phyloP scores from a whole-genome alignment of 108 stramenopile genomes.

The Bacterosira constricta region DNA sequence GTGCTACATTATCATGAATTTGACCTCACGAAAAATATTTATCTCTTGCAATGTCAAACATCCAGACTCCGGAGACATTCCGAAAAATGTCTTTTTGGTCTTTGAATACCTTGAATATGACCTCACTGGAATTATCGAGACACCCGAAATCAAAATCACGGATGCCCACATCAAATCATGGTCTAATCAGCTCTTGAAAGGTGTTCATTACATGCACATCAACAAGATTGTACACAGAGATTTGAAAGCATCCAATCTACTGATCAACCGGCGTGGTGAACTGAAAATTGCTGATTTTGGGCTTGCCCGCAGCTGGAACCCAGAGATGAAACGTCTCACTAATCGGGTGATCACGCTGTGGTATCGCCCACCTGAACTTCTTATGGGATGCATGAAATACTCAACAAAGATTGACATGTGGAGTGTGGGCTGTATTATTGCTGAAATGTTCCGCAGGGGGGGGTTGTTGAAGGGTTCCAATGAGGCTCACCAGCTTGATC shows the following conservation, averaged over 20 bases:
- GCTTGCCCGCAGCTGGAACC: constrained; percentile 89
- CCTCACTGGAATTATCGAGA: constrained; percentile 83
- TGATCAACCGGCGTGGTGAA: constrained; percentile 87
- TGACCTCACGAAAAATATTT: neutral
- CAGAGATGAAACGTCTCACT: constrained; percentile 87
- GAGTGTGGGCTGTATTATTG: constrained; percentile 97
- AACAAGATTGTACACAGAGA: constrained; percentile 96
- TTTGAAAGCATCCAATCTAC: constrained; percentile 92
- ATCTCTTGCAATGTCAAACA: constrained; percentile 11
- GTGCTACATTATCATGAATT: constrained; percentile 37
- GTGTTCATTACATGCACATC: constrained; percentile 92
- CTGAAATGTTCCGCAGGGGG: constrained; percentile 91
- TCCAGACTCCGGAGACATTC: constrained; percentile 70
- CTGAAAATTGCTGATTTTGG: constrained; percentile 98
- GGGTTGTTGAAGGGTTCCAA: constrained; percentile 71
- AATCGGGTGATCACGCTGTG: constrained; percentile 96
- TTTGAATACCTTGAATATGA: constrained; percentile 96
- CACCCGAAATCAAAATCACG: constrained; percentile 80
- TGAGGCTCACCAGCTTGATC: constrained; percentile 80
- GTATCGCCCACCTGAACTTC: constrained; percentile 96
- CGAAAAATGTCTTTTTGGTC: constrained; percentile 93
- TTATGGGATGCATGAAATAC: constrained; percentile 87
- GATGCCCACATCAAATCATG: constrained; percentile 91
- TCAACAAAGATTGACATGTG: constrained; percentile 95
- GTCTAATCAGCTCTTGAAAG: constrained; percentile 90